Conservation (phyloP, 2,329 filamentous ascomycete genomes). For the Moelleriella libera region DNA sequence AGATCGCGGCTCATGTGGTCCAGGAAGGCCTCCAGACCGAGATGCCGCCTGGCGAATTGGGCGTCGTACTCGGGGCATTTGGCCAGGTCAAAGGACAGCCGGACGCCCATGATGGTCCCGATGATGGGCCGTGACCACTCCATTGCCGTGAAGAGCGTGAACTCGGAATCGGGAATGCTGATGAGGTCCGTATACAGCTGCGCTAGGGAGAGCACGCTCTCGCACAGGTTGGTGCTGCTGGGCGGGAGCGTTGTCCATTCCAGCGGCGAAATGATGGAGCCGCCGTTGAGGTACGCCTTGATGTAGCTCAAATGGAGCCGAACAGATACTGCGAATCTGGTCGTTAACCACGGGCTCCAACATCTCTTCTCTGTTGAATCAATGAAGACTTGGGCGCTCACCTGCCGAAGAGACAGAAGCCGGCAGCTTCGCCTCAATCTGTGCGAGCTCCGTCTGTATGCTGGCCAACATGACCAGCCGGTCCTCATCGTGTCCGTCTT, state of each 20-base stretch:
- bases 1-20: slow-evolving; percentile 16
- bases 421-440: slow-evolving; percentile 24
- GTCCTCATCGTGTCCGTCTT: slow-evolving; percentile 22
- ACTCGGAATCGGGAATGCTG: slow-evolving; percentile 13
- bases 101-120: slow-evolving; percentile 26
- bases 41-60: slow-evolving; percentile 20
- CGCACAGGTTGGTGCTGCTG: slow-evolving; percentile 7
- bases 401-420: slow-evolving; percentile 13
- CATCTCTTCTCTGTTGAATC: too few relatives aligned
- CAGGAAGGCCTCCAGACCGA: slow-evolving; percentile 26
- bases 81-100: slow-evolving; percentile 29
- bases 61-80: slow-evolving; percentile 21
- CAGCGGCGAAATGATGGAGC: slow-evolving; percentile 3
- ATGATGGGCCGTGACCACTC: slow-evolving; percentile 30
- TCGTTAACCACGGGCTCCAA: not conserved
- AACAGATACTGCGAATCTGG: slow-evolving; percentile 9
- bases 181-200: slow-evolving; percentile 18
- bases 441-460: slow-evolving; percentile 29
- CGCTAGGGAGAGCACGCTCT: slow-evolving; percentile 12
- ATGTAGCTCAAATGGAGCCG: slow-evolving; percentile 19
- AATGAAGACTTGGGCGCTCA: slow-evolving; percentile 2
- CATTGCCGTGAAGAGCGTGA: slow-evolving; percentile 22
- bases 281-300: slow-evolving; percentile 25
- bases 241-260: not conserved
- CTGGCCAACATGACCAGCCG: slow-evolving; percentile 29